A percentile compares a stretch with the other conserved stretches of the same genome.
Evolutionary conservation across 345 rosid genomes (phyloP).

Genomic region (Erucastrum elatum): DNA sequence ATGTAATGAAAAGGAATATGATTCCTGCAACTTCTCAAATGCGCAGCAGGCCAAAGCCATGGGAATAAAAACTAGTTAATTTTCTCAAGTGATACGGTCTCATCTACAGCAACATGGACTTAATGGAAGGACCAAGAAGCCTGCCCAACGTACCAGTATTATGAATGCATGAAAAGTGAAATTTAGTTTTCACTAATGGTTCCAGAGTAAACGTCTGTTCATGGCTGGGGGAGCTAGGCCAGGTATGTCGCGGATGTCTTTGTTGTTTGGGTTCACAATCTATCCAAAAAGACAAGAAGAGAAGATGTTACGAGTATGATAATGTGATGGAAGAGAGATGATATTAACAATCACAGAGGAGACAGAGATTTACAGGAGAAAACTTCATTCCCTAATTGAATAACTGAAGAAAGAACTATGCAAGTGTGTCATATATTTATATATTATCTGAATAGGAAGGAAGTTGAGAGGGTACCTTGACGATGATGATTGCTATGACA

Average conservation of each 20-base stretch:
- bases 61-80: background rate
- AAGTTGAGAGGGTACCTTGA: constrained; percentile 60
- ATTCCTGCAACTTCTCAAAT: constrained; percentile 23
- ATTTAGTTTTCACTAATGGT: constrained; percentile 34
- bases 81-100: constrained; percentile 20
- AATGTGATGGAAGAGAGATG: background rate
- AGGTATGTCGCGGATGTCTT: constrained; percentile 82
- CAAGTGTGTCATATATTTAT: background rate
- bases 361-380: background rate
- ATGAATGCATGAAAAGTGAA: constrained; percentile 13
- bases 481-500: constrained; percentile 79
- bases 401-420: background rate
- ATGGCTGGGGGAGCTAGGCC: constrained; percentile 93
- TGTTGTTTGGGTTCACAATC: constrained; percentile 90
- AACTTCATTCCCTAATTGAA: background rate
- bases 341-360: background rate
- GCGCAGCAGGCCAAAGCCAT: constrained; percentile 26
- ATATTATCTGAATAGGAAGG: background rate
- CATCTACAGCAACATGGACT: constrained; percentile 32
- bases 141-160: constrained; percentile 25
- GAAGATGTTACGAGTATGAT: constrained; percentile 9
- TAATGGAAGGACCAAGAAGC: constrained; percentile 20
- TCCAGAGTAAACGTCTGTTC: constrained; percentile 76
- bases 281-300: constrained; percentile 32
- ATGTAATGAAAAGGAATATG: constrained; percentile 11